Evolutionary conservation across 305 asterid species (phyloP), one percentile per base, ranked within the genome.

Genomic region (Fraxinus nigra): DNA sequence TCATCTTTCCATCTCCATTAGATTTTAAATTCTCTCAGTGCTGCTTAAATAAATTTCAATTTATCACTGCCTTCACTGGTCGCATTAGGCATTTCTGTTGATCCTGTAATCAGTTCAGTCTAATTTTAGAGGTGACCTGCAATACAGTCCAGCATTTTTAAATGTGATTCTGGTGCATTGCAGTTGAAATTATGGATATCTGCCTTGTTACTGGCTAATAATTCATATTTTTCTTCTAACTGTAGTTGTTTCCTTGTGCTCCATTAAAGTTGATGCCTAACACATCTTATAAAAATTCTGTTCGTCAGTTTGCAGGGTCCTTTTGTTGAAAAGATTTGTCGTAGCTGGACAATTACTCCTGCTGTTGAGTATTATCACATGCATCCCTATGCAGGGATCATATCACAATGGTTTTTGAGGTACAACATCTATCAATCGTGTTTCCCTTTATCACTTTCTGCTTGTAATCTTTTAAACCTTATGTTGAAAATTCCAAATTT

Each of bases 291-390:
- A 72, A 69, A 69, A 69, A 5, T 33, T 72, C 13, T n/a, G 13
- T 81, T 79, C 81, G 72, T 81, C 87, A 93, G 97, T 75, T 87
- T 91, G 88, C 88, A 84, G 84, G 94, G 91, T 73, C 95, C 95
- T 59, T 78, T 93, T 76, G 85, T 85, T 20, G 83, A 83, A 79
- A 87, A 82, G 79, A 59, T 1, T 33, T 28, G 6, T 1, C 75
- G 81, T 76, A 63, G 72, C 79, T 93, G 94, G 95, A 35, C 18
- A n/a, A 37, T 84, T 24, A 85, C 91, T 38, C 78, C 77, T 18
- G 76, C 82, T 16, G 85, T 90, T 35, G 87, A 80, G 84, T 87
- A 81, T 82, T 80, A 82, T 81, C 87, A 90, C 59, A 43, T 91
- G 92, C 89, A 89, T 83, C 94, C 97, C 83, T 93, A 91, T 84